phyloP scores from a whole-genome alignment of 805 yeast genomes.

The Dipodascus geniculatus region DNA sequence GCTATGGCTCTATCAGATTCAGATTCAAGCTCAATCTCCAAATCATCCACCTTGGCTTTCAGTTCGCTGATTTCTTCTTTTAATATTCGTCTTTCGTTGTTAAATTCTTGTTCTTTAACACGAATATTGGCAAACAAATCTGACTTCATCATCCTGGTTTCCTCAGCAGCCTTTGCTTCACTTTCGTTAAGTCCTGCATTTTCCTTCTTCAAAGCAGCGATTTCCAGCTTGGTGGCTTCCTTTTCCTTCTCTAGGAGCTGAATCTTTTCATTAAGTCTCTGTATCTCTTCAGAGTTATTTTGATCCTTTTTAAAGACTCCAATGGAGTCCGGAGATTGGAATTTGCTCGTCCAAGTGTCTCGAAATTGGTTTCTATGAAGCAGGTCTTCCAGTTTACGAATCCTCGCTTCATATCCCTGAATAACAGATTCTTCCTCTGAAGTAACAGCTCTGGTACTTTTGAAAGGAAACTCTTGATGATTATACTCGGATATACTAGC shows the following conservation, averaged over 20 bases:
- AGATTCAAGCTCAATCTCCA: constrained; percentile 35
- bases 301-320: neutral
- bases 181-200: neutral
- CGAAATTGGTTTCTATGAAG: constrained; percentile 53
- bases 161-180: neutral
- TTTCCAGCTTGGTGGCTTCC: constrained; percentile 2
- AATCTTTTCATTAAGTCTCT: constrained; percentile 8
- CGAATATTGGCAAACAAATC: constrained; percentile 61
- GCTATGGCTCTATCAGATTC: constrained; percentile 20
- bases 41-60: constrained; percentile 33
- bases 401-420: constrained; percentile 57
- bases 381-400: constrained; percentile 64
- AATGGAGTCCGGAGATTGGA: neutral
- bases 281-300: neutral
- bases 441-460: constrained; percentile 1
- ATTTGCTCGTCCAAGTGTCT: constrained; percentile 2
- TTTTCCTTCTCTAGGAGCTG: constrained; percentile 12
- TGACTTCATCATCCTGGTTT: constrained; percentile 35
- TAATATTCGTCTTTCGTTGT: constrained; percentile 38
- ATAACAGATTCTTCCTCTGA: constrained; percentile 29
- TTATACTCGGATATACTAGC: constrained; percentile 4
- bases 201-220: constrained; percentile 6
- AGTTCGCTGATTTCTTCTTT: constrained; percentile 40
- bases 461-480: neutral
- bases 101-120: constrained; percentile 47